These are phyloP conservation scores for Diutina pseudorugosa DNA, from an alignment of 1,139 yeast species.

Conservation along the genomic window DNA sequence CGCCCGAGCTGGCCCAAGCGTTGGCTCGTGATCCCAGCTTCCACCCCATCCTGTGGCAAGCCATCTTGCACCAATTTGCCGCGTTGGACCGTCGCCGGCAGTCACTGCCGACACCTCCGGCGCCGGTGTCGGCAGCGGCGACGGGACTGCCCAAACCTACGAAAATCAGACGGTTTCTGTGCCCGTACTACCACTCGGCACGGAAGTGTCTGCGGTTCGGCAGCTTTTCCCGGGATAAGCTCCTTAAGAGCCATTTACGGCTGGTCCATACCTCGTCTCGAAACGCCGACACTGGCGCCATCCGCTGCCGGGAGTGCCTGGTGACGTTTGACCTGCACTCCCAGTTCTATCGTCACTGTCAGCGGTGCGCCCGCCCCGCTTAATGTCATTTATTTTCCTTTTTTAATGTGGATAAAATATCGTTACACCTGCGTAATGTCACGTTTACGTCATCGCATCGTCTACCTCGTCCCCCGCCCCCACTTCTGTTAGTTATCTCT, in stretches of 20 bases:
- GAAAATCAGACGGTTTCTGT: background rate
- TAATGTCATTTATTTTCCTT: too few relatives aligned
- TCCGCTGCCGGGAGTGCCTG: background rate
- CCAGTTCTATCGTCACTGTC: background rate
- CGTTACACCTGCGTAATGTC: too few relatives aligned
- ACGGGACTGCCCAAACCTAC: background rate
- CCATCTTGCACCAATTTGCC: background rate
- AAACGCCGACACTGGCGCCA: background rate
- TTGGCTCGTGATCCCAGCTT: background rate
- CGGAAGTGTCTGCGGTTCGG: conserved; percentile 1
- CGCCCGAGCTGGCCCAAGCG: background rate
- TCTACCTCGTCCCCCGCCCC: too few relatives aligned
- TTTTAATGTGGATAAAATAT: too few relatives aligned
- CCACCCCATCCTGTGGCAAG: background rate
- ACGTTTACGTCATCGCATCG: too few relatives aligned
- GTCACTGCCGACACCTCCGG: too few relatives aligned
- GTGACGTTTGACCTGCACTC: background rate
- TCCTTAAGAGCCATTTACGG: background rate
- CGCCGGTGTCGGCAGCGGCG: background rate
- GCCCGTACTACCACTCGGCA: background rate
- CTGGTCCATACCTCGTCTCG: background rate
- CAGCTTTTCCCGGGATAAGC: background rate
- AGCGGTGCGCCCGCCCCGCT: background rate
- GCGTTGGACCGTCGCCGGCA: background rate
- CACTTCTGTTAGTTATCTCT: too few relatives aligned